phyloP scores from a whole-genome alignment of 306 rosid genomes.

The Cicer pinnatifidum region DNA sequence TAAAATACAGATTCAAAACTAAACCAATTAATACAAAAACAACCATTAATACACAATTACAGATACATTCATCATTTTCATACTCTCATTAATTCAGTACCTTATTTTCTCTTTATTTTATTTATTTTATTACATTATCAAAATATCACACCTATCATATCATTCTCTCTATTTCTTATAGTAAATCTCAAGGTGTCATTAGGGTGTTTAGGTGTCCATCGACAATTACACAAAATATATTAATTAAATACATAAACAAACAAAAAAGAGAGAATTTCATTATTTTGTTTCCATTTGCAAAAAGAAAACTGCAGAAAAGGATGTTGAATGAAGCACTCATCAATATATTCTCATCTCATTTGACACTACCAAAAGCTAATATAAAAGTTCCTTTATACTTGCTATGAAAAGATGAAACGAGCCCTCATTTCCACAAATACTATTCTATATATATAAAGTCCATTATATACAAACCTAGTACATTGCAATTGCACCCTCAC shows the following conservation, averaged over 20 bases:
- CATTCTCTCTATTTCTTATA: no score
- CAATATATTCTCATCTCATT: constrained; percentile 32
- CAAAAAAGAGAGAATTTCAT: constrained; percentile 20
- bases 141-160: no score
- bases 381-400: not conserved
- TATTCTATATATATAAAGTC: not conserved
- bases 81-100: no score
- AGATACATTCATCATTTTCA: no score
- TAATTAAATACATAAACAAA: not conserved
- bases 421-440: not conserved
- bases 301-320: constrained; percentile 19
- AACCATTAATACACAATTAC: no score
- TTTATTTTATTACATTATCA: no score
- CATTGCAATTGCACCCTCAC: not conserved
- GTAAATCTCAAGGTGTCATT: no score
- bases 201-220: no score
- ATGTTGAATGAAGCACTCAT: constrained; percentile 8
- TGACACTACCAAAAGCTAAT: constrained; percentile 2
- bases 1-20: no score
- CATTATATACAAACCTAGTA: not conserved
- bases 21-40: no score
- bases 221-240: not conserved
- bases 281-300: constrained; percentile 10
- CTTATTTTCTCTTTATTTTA: no score
- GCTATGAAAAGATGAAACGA: constrained; percentile 19